Base-by-base conservation (phyloP, 164 flowering plant species). In the Vitis labrusca region DNA sequence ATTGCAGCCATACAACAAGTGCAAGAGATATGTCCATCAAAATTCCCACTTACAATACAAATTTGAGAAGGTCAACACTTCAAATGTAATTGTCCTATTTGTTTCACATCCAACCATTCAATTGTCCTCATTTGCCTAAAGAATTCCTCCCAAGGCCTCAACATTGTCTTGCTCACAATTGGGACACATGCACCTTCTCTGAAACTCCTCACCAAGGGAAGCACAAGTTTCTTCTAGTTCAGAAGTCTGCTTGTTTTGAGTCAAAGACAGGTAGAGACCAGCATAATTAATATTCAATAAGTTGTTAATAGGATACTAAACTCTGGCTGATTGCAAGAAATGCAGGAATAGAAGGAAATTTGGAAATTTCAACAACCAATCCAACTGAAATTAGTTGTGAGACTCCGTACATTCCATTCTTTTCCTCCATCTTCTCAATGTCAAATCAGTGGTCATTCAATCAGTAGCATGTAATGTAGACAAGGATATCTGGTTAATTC, bases 401-500 rank as follows among this genome's bases (percentile, higher is more conserved):
- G 48, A 11, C 13, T 13, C 49, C 49, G 15, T 15, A 61, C 7
- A 2, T 14, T 61, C 49, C 50, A 23, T 61, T 37, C 64, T 14
- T 61, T 32, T 61, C 64, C 64, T 56, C 29, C 59, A 16, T 16
- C 29, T 16, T 16, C 9, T 19, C 17, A 10, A 8, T 1, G 30
- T 13, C 32, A 9, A 10, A 57, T 1, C 16, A 50, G 14, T 11
- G 50, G 12, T 5, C 59, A 64, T 23, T 64, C 4, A 59, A 19
- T n/a, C 32, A 59, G 29, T 13, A 19, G 47, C 30, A 27, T 0
- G 17, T 32, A 13, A 14, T 14, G 23, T 27, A 52, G 17, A 55
- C 2, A 72, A 86, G 95, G 93, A 89, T 87, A 92, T 90, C 77
- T 83, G 16, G 85, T 77, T 52, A 90, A 62, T 23, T 83, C 87